Evolutionary conservation across 805 yeast genomes (phyloP).

Genomic region (Starmerella geochares): DNA sequence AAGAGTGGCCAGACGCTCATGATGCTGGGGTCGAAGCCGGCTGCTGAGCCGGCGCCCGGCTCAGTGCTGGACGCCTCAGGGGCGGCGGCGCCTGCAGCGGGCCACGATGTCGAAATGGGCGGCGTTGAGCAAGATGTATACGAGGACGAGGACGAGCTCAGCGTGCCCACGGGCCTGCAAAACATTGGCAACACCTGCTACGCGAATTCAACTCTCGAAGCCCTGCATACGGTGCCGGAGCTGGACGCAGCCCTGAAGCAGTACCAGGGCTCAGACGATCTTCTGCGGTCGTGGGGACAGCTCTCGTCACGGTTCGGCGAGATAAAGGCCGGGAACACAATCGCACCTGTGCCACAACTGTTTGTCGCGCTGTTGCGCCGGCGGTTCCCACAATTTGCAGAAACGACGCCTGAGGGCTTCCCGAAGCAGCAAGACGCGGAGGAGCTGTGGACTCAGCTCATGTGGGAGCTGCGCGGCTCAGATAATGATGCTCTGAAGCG

Average conservation of each 20-base stretch:
- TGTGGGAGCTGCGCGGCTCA: slow-evolving; percentile 38
- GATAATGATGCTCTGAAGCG: slow-evolving; percentile 35
- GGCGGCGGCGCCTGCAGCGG: slow-evolving; percentile 38
- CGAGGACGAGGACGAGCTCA: slow-evolving; percentile 32
- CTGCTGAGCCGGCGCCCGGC: slow-evolving; percentile 25
- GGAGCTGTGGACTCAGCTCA: slow-evolving; percentile 78
- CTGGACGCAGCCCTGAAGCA: slow-evolving; percentile 38
- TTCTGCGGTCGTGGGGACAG: slow-evolving; percentile 30
- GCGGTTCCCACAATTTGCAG: slow-evolving; percentile 80
- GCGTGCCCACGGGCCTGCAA: slow-evolving; percentile 51
- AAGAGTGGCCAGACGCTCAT: slow-evolving; percentile 61
- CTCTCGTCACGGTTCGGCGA: slow-evolving; percentile 29
- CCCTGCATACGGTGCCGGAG: slow-evolving; percentile 41
- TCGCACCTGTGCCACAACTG: slow-evolving; percentile 55
- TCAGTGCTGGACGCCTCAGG: neutral
- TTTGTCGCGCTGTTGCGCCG: slow-evolving; percentile 48
- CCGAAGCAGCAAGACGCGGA: slow-evolving; percentile 97
- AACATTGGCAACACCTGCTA: slow-evolving; percentile 74
- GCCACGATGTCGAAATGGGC: slow-evolving; percentile 43
- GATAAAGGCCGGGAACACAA: slow-evolving; percentile 23
- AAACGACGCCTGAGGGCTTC: slow-evolving; percentile 51
- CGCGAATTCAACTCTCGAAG: slow-evolving; percentile 60
- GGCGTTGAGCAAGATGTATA: slow-evolving; percentile 33
- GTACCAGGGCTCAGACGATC: slow-evolving; percentile 32
- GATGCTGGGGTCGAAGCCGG: slow-evolving; percentile 79